Evolutionary conservation across 2,329 filamentous ascomycete species (phyloP).

Genomic region (Clonostachys rosea): DNA sequence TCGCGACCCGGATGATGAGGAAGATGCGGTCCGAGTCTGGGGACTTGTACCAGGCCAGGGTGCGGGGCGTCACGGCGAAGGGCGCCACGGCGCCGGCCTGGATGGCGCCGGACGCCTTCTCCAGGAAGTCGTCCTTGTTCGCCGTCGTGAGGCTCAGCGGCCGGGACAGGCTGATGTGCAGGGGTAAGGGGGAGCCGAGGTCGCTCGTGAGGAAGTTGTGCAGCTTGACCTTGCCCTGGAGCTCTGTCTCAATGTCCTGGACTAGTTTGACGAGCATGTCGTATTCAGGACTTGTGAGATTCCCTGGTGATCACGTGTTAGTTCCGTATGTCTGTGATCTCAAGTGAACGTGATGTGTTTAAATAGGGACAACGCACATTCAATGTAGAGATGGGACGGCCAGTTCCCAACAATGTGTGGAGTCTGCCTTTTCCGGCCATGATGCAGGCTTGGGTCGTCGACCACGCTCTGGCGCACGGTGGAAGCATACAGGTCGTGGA

Average conservation of each 20-base stretch:
- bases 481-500: slow-evolving; percentile 87
- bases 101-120: slow-evolving; percentile 42
- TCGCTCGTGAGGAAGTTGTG: slow-evolving; percentile 72
- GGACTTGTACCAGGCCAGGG: slow-evolving; percentile 44
- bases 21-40: slow-evolving; percentile 71
- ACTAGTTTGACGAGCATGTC: slow-evolving; percentile 38
- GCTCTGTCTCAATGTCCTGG: slow-evolving; percentile 21
- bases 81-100: slow-evolving; percentile 11
- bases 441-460: slow-evolving; percentile 83
- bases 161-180: slow-evolving; percentile 88
- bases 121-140: slow-evolving; percentile 66
- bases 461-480: slow-evolving; percentile 70
- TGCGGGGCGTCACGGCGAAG: slow-evolving; percentile 31
- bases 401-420: slow-evolving; percentile 88
- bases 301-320: slow-evolving; percentile 34
- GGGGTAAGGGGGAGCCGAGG: slow-evolving; percentile 69
- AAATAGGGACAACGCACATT: slow-evolving; percentile 61
- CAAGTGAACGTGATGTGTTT: not conserved
- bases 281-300: slow-evolving; percentile 44
- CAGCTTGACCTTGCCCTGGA: slow-evolving; percentile 34
- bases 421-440: slow-evolving; percentile 74
- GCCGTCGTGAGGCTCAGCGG: slow-evolving; percentile 70
- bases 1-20: slow-evolving; percentile 65
- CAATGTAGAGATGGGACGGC: slow-evolving; percentile 88
- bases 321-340: slow-evolving; percentile 6